phyloP scores from a whole-genome alignment of 345 rosid species.

The Acer campestre region DNA sequence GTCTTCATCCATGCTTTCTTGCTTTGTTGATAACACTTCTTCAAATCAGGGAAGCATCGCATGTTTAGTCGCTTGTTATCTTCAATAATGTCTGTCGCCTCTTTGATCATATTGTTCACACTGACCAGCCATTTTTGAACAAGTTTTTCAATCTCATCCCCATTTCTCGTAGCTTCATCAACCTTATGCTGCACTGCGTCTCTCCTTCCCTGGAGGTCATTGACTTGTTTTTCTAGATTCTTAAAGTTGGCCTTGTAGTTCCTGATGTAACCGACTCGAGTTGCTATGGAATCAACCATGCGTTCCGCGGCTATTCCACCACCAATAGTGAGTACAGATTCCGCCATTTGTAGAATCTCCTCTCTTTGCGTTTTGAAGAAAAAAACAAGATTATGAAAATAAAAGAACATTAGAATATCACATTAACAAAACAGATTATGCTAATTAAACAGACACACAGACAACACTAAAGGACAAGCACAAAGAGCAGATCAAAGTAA shows the following conservation, averaged over 20 bases:
- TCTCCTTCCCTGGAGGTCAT: constrained; percentile 3
- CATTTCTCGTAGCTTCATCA: background rate
- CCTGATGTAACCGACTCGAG: constrained; percentile 2
- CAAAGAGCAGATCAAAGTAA: no score
- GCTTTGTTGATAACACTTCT: constrained; percentile 10
- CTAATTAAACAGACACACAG: no score
- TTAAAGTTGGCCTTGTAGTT: constrained; percentile 17
- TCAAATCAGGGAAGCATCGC: background rate
- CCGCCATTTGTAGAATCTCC: background rate
- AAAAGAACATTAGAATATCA: no score
- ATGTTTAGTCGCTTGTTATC: background rate
- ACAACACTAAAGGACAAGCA: no score
- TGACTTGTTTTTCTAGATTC: constrained; percentile 9
- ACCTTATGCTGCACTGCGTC: background rate
- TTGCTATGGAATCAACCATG: background rate
- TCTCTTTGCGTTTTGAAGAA: no score
- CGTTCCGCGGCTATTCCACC: background rate
- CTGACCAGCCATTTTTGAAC: constrained; percentile 16
- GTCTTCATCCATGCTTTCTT: background rate
- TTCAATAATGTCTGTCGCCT: background rate
- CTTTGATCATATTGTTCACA: background rate
- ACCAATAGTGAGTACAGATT: background rate
- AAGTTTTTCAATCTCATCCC: background rate
- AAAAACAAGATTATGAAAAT: no score
- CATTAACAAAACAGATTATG: no score